Base-by-base conservation (phyloP, 2,329 filamentous ascomycete genomes). In the Colletotrichum sp. region DNA sequence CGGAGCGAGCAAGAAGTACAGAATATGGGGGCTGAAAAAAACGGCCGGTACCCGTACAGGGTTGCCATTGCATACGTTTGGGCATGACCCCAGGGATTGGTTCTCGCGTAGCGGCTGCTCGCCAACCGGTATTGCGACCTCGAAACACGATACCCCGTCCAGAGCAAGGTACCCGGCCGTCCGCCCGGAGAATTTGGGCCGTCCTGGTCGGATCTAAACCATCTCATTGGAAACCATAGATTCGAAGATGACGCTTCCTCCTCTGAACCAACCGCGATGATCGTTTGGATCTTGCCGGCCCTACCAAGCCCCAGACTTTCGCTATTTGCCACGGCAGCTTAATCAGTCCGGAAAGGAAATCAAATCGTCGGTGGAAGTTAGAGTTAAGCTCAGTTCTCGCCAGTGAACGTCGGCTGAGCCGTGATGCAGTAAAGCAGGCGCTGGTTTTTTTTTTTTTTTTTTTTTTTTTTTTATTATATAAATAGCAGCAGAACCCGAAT, bases 141-240 rank as follows among this genome's bases (percentile, higher is more conserved):
- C 34, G n/a, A 63, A n/a, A 65, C 60, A 36, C 60, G n/a, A 63
- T 12, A 43, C 24, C 34, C 36, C 52, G 28, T 64, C n/a, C 32
- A 26, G 52, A 69, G 64, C 57, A 60, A 73, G 64, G 64, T 64
- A 34, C 72, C 73, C 73, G 64, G 30, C 59, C 59, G 30, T 61
- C 70, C 64, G 34, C 7, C 73, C 73, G 70, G 73, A 73, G 70
- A 75, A 36, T 75, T 60, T 75, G 59, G 57, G 64, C 70, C 69
- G 73, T 59, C 66, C 64, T 59, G 39, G 61, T 34, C n/a, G 39
- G 34, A 73, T 73, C 70, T 65, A 64, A 61, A 73, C 64, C 64
- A 52, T 30, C 64, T 68, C 34, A 65, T 68, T 69, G 73, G 70
- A 34, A 72, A 60, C 70, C 64, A 18, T 24, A 72, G 24, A 52